These are phyloP conservation scores for Candida verbasci DNA, from an alignment of 805 yeast genomes.

Conservation along the genomic window DNA sequence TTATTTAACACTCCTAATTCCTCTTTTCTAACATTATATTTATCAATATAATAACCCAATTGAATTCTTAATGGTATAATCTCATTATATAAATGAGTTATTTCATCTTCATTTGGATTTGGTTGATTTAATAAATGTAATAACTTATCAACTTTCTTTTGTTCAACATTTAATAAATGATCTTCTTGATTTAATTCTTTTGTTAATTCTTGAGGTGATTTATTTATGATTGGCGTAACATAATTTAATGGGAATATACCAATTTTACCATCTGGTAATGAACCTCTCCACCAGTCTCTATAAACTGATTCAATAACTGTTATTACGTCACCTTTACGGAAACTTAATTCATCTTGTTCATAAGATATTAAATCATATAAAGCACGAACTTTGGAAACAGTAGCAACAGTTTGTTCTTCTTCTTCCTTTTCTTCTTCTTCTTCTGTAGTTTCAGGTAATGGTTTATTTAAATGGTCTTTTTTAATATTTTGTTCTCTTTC, in stretches of 20 bases:
- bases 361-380: conserved; percentile 73
- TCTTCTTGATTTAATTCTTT: conserved; percentile 49
- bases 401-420: conserved; percentile 34
- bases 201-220: conserved; percentile 55
- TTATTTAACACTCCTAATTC: conserved; percentile 70
- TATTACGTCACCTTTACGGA: conserved; percentile 82
- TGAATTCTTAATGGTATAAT: conserved; percentile 70
- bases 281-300: conserved; percentile 95
- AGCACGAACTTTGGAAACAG: conserved; percentile 70
- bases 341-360: conserved; percentile 85
- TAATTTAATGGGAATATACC: conserved; percentile 94
- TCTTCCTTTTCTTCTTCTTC: conserved; percentile 8
- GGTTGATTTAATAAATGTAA: conserved; percentile 41
- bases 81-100: conserved; percentile 69
- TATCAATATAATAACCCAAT: conserved; percentile 70
- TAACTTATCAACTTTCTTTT: conserved; percentile 63
- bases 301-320: conserved; percentile 84
- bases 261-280: conserved; percentile 62
- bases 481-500: conserved; percentile 34
- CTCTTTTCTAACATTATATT: conserved; percentile 70
- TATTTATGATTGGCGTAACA: conserved; percentile 72
- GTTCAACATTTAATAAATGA: conserved; percentile 45
- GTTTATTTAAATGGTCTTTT: conserved; percentile 25
- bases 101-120: conserved; percentile 49
- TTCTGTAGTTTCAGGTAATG: conserved; percentile 26